These are phyloP conservation scores for Fusarium sacchari DNA, from an alignment of 2,329 filamentous ascomycete species.

Conservation along the genomic window DNA sequence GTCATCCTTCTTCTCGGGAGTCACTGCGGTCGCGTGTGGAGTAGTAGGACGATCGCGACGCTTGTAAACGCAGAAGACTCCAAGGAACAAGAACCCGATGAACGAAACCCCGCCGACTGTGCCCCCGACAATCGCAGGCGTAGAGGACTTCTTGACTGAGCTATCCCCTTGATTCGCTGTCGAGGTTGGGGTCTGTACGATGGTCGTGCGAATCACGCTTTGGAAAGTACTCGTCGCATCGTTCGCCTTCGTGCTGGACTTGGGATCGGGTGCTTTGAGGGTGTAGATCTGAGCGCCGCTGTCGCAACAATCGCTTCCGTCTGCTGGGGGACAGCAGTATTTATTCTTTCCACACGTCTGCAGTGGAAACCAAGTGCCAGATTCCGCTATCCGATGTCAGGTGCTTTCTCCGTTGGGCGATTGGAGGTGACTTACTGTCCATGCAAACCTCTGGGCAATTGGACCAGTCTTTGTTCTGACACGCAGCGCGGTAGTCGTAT, in stretches of 20 bases:
- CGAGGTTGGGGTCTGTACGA: not conserved
- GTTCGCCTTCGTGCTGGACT: not conserved
- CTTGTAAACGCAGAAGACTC: conserved; percentile 17
- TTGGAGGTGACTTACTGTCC: conserved; percentile 16
- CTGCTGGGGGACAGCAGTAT: conserved; percentile 33
- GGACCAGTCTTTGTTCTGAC: conserved; percentile 38
- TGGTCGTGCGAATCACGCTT: not conserved
- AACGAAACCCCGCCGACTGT: conserved; percentile 30
- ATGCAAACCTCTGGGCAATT: conserved; percentile 34
- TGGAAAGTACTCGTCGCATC: not conserved
- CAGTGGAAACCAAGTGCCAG: conserved; percentile 24
- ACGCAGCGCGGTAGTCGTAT: conserved; percentile 35
- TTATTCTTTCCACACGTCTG: conserved; percentile 31
- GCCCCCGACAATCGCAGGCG: conserved; percentile 30
- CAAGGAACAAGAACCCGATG: conserved; percentile 25
- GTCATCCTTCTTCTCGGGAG: not conserved
- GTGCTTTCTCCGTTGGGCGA: fast-evolving
- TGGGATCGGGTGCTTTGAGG: conserved; percentile 13
- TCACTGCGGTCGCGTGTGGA: not conserved
- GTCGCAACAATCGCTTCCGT: conserved; percentile 25
- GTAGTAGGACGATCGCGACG: not conserved
- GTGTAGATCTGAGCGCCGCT: conserved; percentile 28
- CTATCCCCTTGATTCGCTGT: not conserved
- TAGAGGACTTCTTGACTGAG: not conserved
- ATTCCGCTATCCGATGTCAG: conserved; percentile 1